These are phyloP conservation scores for Ruellia speciosa DNA, from an alignment of 305 asterid species.

Conservation along the genomic window DNA sequence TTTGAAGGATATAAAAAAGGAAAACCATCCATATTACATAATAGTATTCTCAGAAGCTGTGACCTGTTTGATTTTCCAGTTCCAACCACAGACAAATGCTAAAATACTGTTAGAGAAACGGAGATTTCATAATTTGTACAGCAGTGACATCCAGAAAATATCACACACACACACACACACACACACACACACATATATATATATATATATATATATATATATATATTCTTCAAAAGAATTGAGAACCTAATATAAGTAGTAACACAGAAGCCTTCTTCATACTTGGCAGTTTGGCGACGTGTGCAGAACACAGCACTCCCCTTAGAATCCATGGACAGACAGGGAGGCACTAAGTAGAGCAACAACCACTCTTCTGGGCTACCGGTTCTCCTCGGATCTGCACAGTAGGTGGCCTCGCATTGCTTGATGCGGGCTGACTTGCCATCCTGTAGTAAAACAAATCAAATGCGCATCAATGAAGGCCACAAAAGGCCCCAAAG, in stretches of 20 bases:
- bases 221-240: background rate
- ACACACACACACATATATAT: too few species aligned
- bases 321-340: background rate
- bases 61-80: too few species aligned
- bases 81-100: slow-evolving; percentile 3
- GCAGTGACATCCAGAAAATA: slow-evolving; percentile 19
- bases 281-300: background rate
- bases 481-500: background rate
- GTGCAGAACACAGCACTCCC: background rate
- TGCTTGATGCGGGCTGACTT: slow-evolving; percentile 55
- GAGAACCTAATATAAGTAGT: slow-evolving; percentile 19
- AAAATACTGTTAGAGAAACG: slow-evolving; percentile 17
- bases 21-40: too few species aligned
- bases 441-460: slow-evolving; percentile 55
- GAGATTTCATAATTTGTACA: slow-evolving; percentile 25
- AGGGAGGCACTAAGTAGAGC: slow-evolving; percentile 36
- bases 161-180: too few species aligned
- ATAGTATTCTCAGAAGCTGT: too few species aligned
- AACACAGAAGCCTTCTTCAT: slow-evolving; percentile 12
- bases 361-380: slow-evolving; percentile 62
- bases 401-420: slow-evolving; percentile 60
- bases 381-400: slow-evolving; percentile 75
- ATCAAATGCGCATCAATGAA: background rate
- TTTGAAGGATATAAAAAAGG: too few species aligned
- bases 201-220: slow-evolving; percentile 1